These are phyloP conservation scores for Nepenthes alata DNA, from an alignment of 179 eudicot genomes.

Conservation along the genomic window DNA sequence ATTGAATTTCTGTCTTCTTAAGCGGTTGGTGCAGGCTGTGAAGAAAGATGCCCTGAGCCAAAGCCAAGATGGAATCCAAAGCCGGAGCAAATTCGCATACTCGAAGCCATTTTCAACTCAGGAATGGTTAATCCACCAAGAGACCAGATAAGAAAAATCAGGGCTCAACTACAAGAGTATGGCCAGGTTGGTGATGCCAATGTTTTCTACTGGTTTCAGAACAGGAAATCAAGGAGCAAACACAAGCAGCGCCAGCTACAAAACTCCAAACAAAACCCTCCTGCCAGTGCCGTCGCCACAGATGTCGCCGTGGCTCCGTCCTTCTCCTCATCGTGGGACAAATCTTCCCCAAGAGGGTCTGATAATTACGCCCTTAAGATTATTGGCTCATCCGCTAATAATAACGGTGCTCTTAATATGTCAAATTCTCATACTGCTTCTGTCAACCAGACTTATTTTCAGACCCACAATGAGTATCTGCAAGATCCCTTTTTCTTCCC, in stretches of 20 bases:
- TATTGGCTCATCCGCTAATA: background rate
- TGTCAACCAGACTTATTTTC: constrained; percentile 27
- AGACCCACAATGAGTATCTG: constrained; percentile 13
- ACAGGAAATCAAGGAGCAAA: constrained; percentile 75
- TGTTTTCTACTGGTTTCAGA: constrained; percentile 97
- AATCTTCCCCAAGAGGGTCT: constrained; percentile 23
- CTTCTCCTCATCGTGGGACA: constrained; percentile 21
- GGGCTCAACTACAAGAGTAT: constrained; percentile 64
- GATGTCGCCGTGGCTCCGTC: constrained; percentile 9
- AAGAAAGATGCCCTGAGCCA: constrained; percentile 85
- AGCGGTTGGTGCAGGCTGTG: constrained; percentile 23
- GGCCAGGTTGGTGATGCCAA: constrained; percentile 95
- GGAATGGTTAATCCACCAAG: constrained; percentile 96
- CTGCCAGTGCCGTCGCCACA: constrained; percentile 5
- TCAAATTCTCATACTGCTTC: constrained; percentile 32
- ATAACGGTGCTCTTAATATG: background rate
- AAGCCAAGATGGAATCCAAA: constrained; percentile 95
- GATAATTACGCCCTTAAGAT: background rate
- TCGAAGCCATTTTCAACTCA: constrained; percentile 86
- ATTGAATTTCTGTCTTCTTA: background rate
- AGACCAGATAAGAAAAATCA: constrained; percentile 74
- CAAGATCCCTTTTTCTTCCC: constrained; percentile 31
- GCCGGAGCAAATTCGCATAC: constrained; percentile 87
- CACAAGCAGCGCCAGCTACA: constrained; percentile 58
- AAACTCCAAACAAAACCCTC: constrained; percentile 11